phyloP scores from a whole-genome alignment of 768 basidiomycete genomes.

The Lyophyllum shimeji region DNA sequence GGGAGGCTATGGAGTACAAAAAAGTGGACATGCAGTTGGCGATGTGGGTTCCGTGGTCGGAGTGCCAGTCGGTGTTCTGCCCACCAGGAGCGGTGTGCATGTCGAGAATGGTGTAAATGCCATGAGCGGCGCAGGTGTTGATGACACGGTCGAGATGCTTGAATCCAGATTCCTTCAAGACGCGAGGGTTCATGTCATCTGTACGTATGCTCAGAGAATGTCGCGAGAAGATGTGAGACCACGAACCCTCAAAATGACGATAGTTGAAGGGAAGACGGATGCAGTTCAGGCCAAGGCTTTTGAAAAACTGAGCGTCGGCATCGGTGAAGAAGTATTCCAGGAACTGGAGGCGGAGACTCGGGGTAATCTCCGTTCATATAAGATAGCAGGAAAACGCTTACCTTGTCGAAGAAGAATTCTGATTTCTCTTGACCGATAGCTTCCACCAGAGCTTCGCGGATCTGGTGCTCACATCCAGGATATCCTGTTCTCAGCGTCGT shows the following conservation, averaged over 20 bases:
- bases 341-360: constrained; percentile 43
- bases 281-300: constrained; percentile 76
- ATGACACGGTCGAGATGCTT: constrained; percentile 85
- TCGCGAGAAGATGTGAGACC: neutral
- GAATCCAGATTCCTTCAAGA: constrained; percentile 73
- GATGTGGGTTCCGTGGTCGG: constrained; percentile 67
- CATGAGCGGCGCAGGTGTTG: constrained; percentile 68
- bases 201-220: neutral
- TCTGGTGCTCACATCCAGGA: constrained; percentile 80
- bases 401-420: constrained; percentile 85
- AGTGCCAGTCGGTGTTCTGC: constrained; percentile 81
- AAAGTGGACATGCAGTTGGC: constrained; percentile 46
- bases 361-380: neutral
- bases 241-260: constrained; percentile 62
- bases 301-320: constrained; percentile 74
- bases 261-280: constrained; percentile 79
- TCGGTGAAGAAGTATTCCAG: constrained; percentile 83
- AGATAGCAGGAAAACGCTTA: constrained; percentile 17
- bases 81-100: constrained; percentile 76
- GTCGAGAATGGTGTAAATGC: constrained; percentile 81
- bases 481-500: constrained; percentile 43
- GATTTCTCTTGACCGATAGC: constrained; percentile 67
- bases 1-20: neutral
- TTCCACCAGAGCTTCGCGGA: constrained; percentile 66
- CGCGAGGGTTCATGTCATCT: constrained; percentile 78